Conservation (phyloP, 768 basidiomycete genomes). For the Cytidiella melzeri region DNA sequence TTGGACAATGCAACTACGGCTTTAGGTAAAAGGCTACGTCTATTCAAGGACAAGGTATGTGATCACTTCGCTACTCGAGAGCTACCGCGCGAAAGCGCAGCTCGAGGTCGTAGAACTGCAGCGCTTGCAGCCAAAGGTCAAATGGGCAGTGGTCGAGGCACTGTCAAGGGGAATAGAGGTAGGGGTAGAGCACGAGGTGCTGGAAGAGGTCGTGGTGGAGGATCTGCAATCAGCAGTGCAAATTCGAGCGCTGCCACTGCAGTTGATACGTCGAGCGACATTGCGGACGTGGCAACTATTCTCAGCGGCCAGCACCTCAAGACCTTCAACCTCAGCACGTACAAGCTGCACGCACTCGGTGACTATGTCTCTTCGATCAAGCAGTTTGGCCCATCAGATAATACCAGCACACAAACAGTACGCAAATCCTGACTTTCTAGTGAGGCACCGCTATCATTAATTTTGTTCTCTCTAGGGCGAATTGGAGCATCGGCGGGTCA, state of each 20-base stretch:
- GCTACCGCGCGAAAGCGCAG: conserved; percentile 30
- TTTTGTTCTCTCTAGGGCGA: conserved; percentile 29
- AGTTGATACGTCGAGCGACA: too few relatives aligned
- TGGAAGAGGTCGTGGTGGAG: too few relatives aligned
- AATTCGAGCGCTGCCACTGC: too few relatives aligned
- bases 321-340: conserved; percentile 17
- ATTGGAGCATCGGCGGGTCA: conserved; percentile 30
- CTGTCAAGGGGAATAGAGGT: too few relatives aligned
- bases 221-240: too few relatives aligned
- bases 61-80: conserved; percentile 25
- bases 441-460: neutral
- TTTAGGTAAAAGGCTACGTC: conserved; percentile 26
- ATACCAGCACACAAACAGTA: conserved; percentile 23
- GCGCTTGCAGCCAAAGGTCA: conserved; percentile 1
- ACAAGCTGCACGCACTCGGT: conserved; percentile 22
- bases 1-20: conserved; percentile 20
- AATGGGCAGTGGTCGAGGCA: too few relatives aligned
- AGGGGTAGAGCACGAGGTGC: too few relatives aligned
- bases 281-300: neutral
- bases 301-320: neutral
- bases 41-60: conserved; percentile 28
- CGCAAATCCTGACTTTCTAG: conserved; percentile 3
- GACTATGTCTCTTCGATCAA: conserved; percentile 15
- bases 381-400: conserved; percentile 18
- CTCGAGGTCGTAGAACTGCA: conserved; percentile 12